Evolutionary conservation across 2,329 filamentous ascomycete genomes (phyloP).

Genomic region (Lizonia empirigonia): DNA sequence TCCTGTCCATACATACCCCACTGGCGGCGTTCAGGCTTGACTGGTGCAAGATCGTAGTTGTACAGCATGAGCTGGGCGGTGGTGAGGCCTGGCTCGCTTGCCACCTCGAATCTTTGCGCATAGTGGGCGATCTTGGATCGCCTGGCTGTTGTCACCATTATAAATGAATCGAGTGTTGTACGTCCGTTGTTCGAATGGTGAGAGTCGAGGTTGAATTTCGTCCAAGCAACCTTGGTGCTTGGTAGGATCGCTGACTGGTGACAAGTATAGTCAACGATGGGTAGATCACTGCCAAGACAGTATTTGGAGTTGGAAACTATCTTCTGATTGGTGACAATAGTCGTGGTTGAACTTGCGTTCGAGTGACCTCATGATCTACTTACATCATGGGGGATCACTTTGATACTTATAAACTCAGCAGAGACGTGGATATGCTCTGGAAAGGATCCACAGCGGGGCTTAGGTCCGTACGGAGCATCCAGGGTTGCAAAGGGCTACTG

Average conservation of each 20-base stretch:
- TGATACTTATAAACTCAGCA: slow-evolving; percentile 11
- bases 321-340: slow-evolving; percentile 4
- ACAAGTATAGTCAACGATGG: slow-evolving; percentile 21
- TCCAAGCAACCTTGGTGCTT: slow-evolving; percentile 32
- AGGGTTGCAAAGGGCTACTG: slow-evolving; percentile 10
- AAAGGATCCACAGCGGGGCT: slow-evolving; percentile 7
- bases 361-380: slow-evolving; percentile 5
- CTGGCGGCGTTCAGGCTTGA: slow-evolving; percentile 78
- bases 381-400: slow-evolving; percentile 11
- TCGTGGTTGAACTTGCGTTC: slow-evolving; percentile 12
- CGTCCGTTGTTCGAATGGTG: slow-evolving; percentile 23
- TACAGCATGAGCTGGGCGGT: slow-evolving; percentile 83
- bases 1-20: slow-evolving; percentile 62
- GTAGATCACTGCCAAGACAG: slow-evolving; percentile 2
- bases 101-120: slow-evolving; percentile 69
- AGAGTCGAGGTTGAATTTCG: slow-evolving; percentile 22
- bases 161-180: slow-evolving; percentile 12
- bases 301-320: slow-evolving; percentile 6
- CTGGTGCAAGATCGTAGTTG: slow-evolving; percentile 77
- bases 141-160: slow-evolving; percentile 53
- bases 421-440: slow-evolving; percentile 5
- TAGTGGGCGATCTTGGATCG: slow-evolving; percentile 47
- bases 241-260: slow-evolving; percentile 28
- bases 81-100: slow-evolving; percentile 76
- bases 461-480: slow-evolving; percentile 6